Conservation (phyloP, 371 early-diverging fungal genomes). For the Mucor lusitanicus region DNA sequence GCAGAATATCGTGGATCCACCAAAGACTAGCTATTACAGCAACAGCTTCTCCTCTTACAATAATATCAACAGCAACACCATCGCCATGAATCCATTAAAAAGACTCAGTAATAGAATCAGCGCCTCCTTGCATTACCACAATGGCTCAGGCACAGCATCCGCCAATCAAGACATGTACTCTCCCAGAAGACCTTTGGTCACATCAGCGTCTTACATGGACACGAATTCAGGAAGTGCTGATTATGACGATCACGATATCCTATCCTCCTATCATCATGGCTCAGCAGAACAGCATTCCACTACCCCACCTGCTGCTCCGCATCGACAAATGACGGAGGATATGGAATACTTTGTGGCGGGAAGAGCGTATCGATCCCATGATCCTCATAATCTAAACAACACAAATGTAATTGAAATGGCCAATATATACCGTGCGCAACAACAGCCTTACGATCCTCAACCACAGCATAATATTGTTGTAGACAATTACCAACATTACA, state of each 20-base stretch:
- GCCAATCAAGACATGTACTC: conserved; percentile 6
- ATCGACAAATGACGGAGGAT: conserved; percentile 4
- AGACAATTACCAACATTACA: conserved; percentile 6
- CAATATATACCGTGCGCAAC: conserved; percentile 20
- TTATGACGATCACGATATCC: neutral
- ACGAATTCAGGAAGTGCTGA: neutral
- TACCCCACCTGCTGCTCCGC: neutral
- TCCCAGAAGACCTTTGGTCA: conserved; percentile 7
- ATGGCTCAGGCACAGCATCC: too few species aligned
- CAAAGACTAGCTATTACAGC: conserved; percentile 14
- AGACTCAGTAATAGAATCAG: conserved; percentile 10
- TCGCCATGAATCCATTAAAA: conserved; percentile 2
- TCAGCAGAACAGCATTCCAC: neutral
- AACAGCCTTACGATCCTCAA: conserved; percentile 9
- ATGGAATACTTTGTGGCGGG: conserved; percentile 30
- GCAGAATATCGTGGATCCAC: conserved; percentile 14
- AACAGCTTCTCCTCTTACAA: conserved; percentile 1
- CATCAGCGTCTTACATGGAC: neutral
- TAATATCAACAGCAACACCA: neutral
- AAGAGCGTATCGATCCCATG: conserved; percentile 18
- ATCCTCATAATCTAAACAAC: conserved; percentile 12
- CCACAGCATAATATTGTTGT: neutral
- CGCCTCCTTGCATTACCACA: neutral
- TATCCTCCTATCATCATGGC: neutral
- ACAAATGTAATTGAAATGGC: conserved; percentile 28